These are phyloP conservation scores for Hypoxylon sp. DNA, from an alignment of 2,329 filamentous ascomycete genomes.

Conservation along the genomic window DNA sequence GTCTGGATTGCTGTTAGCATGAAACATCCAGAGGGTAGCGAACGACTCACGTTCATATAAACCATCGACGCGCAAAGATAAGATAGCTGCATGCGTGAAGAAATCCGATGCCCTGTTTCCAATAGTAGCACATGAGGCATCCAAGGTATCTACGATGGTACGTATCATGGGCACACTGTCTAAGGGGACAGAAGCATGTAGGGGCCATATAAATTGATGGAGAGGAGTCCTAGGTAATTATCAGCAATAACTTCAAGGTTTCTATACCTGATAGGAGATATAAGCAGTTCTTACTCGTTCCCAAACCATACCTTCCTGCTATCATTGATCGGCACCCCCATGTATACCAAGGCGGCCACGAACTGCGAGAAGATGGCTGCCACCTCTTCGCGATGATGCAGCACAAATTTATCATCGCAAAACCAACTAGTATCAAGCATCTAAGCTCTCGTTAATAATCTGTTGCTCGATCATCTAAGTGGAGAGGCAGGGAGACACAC, in stretches of 20 bases:
- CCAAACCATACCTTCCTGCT: background rate
- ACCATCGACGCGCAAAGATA: background rate
- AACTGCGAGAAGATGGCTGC: background rate
- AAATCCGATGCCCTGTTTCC: no score
- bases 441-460: background rate
- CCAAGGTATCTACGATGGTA: no score
- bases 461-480: background rate
- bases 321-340: conserved; percentile 3
- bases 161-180: no score
- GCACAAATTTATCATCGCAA: background rate
- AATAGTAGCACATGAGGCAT: no score
- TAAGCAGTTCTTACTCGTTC: no score
- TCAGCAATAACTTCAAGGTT: background rate
- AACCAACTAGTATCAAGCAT: background rate
- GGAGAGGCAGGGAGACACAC: background rate
- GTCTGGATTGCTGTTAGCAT: background rate
- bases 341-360: background rate
- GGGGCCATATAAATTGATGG: background rate
- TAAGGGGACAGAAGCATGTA: no score
- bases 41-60: background rate
- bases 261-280: no score
- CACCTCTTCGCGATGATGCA: background rate
- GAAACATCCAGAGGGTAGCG: background rate
- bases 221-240: background rate
- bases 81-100: background rate